These are phyloP conservation scores for Camellia japonica DNA, from an alignment of 148 eudicot genomes.

Conservation along the genomic window DNA sequence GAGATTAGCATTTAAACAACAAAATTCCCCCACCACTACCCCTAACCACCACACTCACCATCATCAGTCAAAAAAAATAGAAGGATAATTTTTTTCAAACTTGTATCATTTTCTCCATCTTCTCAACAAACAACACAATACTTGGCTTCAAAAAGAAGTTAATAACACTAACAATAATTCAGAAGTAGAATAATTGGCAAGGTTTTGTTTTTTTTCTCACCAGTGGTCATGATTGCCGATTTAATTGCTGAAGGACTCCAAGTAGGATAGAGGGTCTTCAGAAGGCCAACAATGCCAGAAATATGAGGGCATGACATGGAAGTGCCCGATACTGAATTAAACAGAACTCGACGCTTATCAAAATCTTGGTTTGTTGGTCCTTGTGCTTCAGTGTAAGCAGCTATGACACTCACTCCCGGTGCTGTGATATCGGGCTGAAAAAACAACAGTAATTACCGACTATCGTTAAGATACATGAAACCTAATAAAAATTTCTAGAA, in stretches of 20 bases:
- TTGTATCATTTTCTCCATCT: neutral
- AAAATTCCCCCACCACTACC: too few relatives aligned
- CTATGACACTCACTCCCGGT: conserved; percentile 88
- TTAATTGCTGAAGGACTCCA: conserved; percentile 94
- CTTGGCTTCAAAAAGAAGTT: neutral
- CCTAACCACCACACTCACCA: too few relatives aligned
- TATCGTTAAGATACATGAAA: neutral
- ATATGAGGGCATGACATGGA: conserved; percentile 98
- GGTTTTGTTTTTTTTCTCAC: conserved; percentile 27
- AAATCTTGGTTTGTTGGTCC: conserved; percentile 78
- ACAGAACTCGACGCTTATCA: conserved; percentile 65
- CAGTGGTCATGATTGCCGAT: conserved; percentile 93
- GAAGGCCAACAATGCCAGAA: conserved; percentile 78
- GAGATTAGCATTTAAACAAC: too few relatives aligned
- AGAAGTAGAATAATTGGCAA: neutral
- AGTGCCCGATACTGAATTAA: conserved; percentile 77
- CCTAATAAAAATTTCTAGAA: neutral
- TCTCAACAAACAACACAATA: neutral
- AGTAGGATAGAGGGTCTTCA: conserved; percentile 65
- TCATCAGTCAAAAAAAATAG: too few relatives aligned
- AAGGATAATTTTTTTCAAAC: too few relatives aligned
- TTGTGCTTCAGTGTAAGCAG: conserved; percentile 75
- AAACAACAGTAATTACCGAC: neutral
- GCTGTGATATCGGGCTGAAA: conserved; percentile 91
- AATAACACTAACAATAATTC: neutral